Base-by-base conservation (phyloP, 1,139 yeast genomes). In the Arxiozyma slooffiae region DNA sequence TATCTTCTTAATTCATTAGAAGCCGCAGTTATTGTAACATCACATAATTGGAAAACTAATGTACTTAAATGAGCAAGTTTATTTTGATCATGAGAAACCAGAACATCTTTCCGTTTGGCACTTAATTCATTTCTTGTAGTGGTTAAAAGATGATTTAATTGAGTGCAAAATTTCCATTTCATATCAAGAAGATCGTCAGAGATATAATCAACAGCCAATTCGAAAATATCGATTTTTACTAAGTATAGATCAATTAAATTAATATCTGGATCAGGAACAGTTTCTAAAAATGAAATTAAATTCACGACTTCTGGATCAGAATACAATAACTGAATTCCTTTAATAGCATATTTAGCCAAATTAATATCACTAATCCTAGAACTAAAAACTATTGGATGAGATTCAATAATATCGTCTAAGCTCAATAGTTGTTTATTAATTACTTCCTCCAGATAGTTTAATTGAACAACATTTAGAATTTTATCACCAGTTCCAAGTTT, bases 31-130 rank as follows among this genome's bases (percentile, higher is more conserved):
- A 61, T 44, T 46, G 57, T 50, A 21, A 62, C 52, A 41, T 60
- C 63, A 48, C 66, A 61, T 22, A 60, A 56, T 43, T 58, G 62
- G 53, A 62, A 64, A 9, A 60, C 66, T 1, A 53, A 48, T 2
- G 49, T 55, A 48, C 67, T 63, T 26, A 62, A 50, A 41, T 56
- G 54, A 36, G 57, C 57, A 30, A 52, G 54, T 20, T 48, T 42
- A 16, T 23, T 7, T 38, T 47, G 50, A 43, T 40, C 38, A 26
- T 49, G 34, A 45, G 42, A 45, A 49, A 48, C 23, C 3, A 54
- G 38, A 5, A 59, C 50, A 20, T 48, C 51, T 17, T 52, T 49
- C 39, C 62, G 52, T 43, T 42, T 24, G 5, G 46, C 38, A 14
- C 62, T 48, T 14, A 62, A 47, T 16, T 41, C 43, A 14, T 50